Percentiles rank a stretch among this genome's conserved stretches.
Evolutionary conservation across 2,329 filamentous ascomycete species (phyloP).

Genomic region (Aulographum hederae): DNA sequence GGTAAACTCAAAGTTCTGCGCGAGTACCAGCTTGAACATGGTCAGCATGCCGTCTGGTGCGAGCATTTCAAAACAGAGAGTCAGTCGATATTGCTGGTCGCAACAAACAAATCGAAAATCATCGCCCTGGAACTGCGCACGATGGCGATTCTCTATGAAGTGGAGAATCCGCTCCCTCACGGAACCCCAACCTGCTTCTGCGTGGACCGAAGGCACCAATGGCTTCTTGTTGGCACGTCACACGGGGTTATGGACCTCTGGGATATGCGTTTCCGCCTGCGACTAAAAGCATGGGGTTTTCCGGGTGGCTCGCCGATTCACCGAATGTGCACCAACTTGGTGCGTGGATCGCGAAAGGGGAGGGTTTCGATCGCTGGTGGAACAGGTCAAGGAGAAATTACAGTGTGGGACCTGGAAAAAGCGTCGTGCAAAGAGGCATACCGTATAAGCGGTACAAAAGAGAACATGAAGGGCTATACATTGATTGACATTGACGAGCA

Average conservation of each 20-base stretch:
- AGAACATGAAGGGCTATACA: conserved; percentile 47
- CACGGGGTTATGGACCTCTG: conserved; percentile 87
- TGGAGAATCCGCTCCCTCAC: conserved; percentile 81
- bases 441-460: conserved; percentile 34
- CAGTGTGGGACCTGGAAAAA: conserved; percentile 91
- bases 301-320: conserved; percentile 66
- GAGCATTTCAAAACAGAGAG: conserved; percentile 65
- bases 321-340: conserved; percentile 61
- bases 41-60: conserved; percentile 72
- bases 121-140: conserved; percentile 71
- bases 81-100: conserved; percentile 66
- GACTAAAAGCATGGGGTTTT: conserved; percentile 75
- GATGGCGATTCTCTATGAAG: conserved; percentile 63
- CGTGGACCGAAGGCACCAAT: conserved; percentile 69
- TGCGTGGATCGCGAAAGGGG: conserved; percentile 30
- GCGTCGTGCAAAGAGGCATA: conserved; percentile 78
- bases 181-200: conserved; percentile 85
- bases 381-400: conserved; percentile 73
- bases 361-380: conserved; percentile 84
- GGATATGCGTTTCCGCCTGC: conserved; percentile 88
- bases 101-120: conserved; percentile 71
- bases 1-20: conserved; percentile 59
- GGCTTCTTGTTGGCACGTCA: conserved; percentile 79
- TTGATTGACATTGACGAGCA: conserved; percentile 85
- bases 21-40: conserved; percentile 57